Evolutionary conservation across 2,329 filamentous ascomycete species (phyloP).

Genomic region (Trichoderma endophyticum): DNA sequence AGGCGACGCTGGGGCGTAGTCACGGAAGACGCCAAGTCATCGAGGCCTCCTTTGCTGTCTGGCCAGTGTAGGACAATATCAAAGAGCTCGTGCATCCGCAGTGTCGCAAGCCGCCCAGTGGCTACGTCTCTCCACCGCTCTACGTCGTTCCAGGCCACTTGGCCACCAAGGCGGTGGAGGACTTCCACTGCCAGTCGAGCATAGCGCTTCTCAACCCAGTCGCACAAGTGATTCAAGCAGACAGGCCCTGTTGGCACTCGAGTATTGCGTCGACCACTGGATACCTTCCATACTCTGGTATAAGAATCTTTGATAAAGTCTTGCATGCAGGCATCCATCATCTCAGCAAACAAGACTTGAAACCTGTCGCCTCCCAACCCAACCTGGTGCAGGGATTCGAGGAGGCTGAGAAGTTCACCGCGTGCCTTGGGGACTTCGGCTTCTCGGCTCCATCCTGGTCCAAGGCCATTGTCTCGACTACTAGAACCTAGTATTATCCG

Average conservation of each 20-base stretch:
- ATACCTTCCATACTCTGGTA: slow-evolving; percentile 56
- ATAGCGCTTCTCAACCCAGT: slow-evolving; percentile 68
- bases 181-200: slow-evolving; percentile 62
- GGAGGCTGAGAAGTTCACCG: slow-evolving; percentile 52
- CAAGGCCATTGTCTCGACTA: slow-evolving; percentile 17
- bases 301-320: slow-evolving; percentile 61
- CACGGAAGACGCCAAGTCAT: slow-evolving; percentile 69
- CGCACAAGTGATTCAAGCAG: slow-evolving; percentile 57
- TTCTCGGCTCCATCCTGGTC: slow-evolving; percentile 25
- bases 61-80: slow-evolving; percentile 79
- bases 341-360: slow-evolving; percentile 67
- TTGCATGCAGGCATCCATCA: slow-evolving; percentile 64
- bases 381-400: slow-evolving; percentile 59
- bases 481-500: slow-evolving; percentile 42
- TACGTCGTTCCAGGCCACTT: slow-evolving; percentile 54
- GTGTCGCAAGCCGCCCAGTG: slow-evolving; percentile 62
- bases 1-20: slow-evolving; percentile 66
- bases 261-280: slow-evolving; percentile 24
- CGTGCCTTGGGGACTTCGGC: slow-evolving; percentile 38
- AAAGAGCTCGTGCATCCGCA: slow-evolving; percentile 70
- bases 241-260: slow-evolving; percentile 38
- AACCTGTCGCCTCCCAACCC: slow-evolving; percentile 68
- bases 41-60: slow-evolving; percentile 64
- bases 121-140: slow-evolving; percentile 70
- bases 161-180: slow-evolving; percentile 45